Conservation (phyloP, 805 yeast species). For the Teunomyces stri region DNA sequence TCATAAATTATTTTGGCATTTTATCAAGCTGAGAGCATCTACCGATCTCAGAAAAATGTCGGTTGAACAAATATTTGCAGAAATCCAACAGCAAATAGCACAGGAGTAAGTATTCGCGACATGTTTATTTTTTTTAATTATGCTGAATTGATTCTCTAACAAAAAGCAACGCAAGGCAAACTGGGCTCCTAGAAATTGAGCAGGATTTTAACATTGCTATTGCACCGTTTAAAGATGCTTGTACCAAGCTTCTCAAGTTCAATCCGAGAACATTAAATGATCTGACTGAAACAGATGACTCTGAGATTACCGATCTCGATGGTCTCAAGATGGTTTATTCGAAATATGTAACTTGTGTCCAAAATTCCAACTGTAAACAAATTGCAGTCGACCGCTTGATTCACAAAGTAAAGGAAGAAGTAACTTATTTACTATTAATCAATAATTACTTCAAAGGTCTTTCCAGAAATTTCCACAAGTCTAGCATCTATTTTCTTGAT, state of each 20-base stretch:
- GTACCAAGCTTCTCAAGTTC: conserved; percentile 2
- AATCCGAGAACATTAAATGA: background rate
- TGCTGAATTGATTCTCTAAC: conserved; percentile 5
- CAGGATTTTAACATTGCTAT: conserved; percentile 11
- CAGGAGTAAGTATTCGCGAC: conserved; percentile 7
- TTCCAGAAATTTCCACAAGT: conserved; percentile 3
- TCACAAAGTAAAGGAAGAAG: conserved; percentile 20
- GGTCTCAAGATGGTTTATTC: background rate
- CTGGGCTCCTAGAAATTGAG: conserved; percentile 11
- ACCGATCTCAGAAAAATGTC: background rate
- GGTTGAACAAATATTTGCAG: conserved; percentile 6
- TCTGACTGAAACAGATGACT: background rate
- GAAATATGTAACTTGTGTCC: background rate
- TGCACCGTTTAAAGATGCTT: conserved; percentile 12
- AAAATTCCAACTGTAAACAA: conserved; percentile 8
- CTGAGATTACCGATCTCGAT: background rate
- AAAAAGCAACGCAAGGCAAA: conserved; percentile 5
- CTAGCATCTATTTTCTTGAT: conserved; percentile 8
- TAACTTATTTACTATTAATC: conserved; percentile 15
- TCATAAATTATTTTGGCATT: background rate
- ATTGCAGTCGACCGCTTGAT: conserved; percentile 17
- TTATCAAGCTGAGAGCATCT: background rate
- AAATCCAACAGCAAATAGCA: conserved; percentile 8
- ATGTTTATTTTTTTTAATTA: background rate
- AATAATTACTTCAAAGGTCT: conserved; percentile 18